Base-by-base conservation (phyloP, 2,329 filamentous ascomycete genomes). In the Allantophomopsis lycopodina region DNA sequence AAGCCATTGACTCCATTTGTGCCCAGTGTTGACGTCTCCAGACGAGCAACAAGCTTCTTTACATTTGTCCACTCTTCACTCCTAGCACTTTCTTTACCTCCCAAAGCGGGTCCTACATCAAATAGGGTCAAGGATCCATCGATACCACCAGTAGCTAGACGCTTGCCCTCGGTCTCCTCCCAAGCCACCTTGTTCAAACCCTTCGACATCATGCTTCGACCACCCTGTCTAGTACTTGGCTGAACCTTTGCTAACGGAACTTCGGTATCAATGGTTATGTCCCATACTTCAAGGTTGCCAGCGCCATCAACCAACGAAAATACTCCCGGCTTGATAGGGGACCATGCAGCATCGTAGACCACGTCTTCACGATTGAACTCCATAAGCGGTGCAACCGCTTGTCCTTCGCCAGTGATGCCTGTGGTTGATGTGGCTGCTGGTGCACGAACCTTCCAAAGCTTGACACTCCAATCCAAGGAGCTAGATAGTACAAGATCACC, bases 271-370 rank as follows among this genome's bases (percentile, higher is more conserved):
- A 88, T 73, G 11, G 84, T 89, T 38, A 98, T 74, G 55, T 98
- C 93, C 85, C 91, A 98, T 37, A 98, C 70, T 61, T 98, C 93
- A 14, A 98, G 68, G 60, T 79, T 83, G 21, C 91, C 93, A 2
- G 84, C 85, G 28, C 91, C 91, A 51, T 98, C 93, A 2, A 96
- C 91, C 15, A 94, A 76, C 1, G 85, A 86, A 60, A 98, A 98
- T 7, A 98, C 84, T 31, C 87, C 88, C 0, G 91, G 91, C 57
- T 91, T 89, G 47, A 91, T 75, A 0, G 91, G 91, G 12, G 86
- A 94, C 93, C 93, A 98, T 39, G 80, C 81, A 2, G 86, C 88
- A 57, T 95, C 89, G 62, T 98, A 98, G 38, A 98, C 88, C 15
- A 95, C 80, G 53, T 98, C 93, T 62, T 98, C 93, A 40, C 91